A percentile compares a stretch with the other conserved stretches of the same genome.
Conservation (phyloP, 129 eudicot species). For the Erigeron canadensis region DNA sequence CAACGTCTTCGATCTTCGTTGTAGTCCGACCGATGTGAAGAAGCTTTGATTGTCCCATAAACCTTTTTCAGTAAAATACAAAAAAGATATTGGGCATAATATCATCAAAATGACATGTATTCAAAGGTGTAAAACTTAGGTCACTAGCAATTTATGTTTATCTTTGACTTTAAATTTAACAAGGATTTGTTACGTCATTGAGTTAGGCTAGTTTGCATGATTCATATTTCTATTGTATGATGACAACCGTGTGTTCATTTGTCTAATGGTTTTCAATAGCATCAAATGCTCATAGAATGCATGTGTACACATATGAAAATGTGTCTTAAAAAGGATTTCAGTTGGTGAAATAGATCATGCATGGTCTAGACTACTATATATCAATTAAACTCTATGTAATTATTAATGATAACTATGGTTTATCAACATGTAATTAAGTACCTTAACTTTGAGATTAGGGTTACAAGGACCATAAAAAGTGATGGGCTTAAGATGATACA, state of each 20-base stretch:
- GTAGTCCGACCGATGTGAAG: constrained; percentile 43
- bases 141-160: constrained; percentile 29
- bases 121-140: constrained; percentile 25
- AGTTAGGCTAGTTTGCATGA: constrained; percentile 16
- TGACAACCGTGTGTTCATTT: constrained; percentile 29
- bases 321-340: background rate
- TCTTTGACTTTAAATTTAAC: constrained; percentile 16
- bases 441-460: constrained; percentile 53
- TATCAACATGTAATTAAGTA: constrained; percentile 20
- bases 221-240: constrained; percentile 23
- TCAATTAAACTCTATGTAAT: background rate
- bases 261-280: constrained; percentile 16
- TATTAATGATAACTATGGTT: background rate
- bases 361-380: background rate
- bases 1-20: constrained; percentile 41
- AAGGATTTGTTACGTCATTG: constrained; percentile 22
- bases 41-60: constrained; percentile 68
- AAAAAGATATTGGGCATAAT: background rate
- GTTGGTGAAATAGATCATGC: background rate
- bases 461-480: constrained; percentile 77
- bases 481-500: constrained; percentile 65
- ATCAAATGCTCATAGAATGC: constrained; percentile 15
- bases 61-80: constrained; percentile 40
- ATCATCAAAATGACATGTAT: constrained; percentile 30
- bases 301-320: background rate